A percentile compares a stretch with the other conserved stretches of the same genome.
Evolutionary conservation across 148 eudicot species (phyloP).

Genomic region (Vaccinium corymbosum): DNA sequence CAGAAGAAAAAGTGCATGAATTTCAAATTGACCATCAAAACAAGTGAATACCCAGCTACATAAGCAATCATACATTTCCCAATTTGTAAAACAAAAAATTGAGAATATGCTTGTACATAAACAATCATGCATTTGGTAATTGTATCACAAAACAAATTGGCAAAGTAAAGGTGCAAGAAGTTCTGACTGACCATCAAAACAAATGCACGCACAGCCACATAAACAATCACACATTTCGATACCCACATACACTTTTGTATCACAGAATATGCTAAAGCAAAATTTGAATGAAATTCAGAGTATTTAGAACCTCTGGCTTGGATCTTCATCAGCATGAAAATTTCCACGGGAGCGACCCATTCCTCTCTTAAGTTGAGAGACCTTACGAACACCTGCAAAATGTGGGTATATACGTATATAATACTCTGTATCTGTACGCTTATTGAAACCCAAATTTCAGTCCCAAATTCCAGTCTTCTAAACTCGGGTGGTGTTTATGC

Average conservation of each 20-base stretch:
- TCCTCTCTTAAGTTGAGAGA: not conserved
- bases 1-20: not conserved
- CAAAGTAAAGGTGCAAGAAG: not conserved
- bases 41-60: not conserved
- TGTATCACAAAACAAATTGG: too few species aligned
- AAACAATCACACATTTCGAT: not conserved
- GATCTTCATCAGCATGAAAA: slow-evolving; percentile 50
- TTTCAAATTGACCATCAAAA: not conserved
- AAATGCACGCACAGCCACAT: not conserved
- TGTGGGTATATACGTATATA: not conserved
- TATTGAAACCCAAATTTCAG: not conserved
- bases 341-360: slow-evolving; percentile 57
- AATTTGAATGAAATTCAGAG: not conserved
- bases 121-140: too few species aligned
- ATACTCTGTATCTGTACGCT: too few species aligned
- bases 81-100: not conserved
- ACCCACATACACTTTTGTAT: not conserved
- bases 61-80: not conserved
- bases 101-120: too few species aligned
- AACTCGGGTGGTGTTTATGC: not conserved
- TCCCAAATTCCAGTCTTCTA: too few species aligned
- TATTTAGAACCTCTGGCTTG: slow-evolving; percentile 38
- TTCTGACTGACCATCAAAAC: not conserved
- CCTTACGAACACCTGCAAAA: slow-evolving; percentile 10
- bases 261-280: not conserved